Base-by-base conservation (phyloP, 225 moss, liverwort and hornwort species). In the Bryoerythrophyllum caledonicum region DNA sequence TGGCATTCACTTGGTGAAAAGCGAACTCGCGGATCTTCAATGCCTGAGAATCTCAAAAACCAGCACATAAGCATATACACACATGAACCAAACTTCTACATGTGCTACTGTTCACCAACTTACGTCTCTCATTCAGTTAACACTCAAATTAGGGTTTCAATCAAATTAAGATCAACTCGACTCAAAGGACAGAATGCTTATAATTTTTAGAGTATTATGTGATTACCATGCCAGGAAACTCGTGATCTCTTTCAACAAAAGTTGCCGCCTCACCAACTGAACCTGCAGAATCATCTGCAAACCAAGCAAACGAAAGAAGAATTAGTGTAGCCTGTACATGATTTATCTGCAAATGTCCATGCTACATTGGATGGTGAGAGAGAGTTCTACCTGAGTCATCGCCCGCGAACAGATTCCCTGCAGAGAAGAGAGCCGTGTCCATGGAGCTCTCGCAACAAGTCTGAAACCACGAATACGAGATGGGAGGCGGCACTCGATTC, bases 1-100 rank as follows among this genome's bases (percentile, higher is more conserved):
- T 97, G 70, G 94, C 96, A 66, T 97, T 97, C 72, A 94, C 90
- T 86, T 87, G 90, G 74, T 94, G 94, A 72, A 97, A 94, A 28
- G 86, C 44, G 66, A 93, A 97, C 80, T 94, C 96, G 46, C 94
- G 92, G 80, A 97, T 86, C 64, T 80, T 94, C 78, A 97, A 82
- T 5, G 79, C 78, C 96, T 96, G 83, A 63, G 19, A 46, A 63
- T 67, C 49, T 19, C 56, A 68, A 60, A 6, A 41, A 66, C 65
- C 62, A 74, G 62, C 58, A 51, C 67, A 34, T 84, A 56, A 81
- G 71, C 49, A 46, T 67, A 55, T 43, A 67, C 64, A 26, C 73
- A 76, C 32, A 23, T 59, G 43, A 73, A 30, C 26, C 28, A 34
- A 40, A 15, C 35, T 27, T 60, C 51, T 49, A 16, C 38, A 63